Percentiles rank a stretch among this genome's conserved stretches.
phyloP scores from a whole-genome alignment of 306 rosid genomes.

The Vicia faba region DNA sequence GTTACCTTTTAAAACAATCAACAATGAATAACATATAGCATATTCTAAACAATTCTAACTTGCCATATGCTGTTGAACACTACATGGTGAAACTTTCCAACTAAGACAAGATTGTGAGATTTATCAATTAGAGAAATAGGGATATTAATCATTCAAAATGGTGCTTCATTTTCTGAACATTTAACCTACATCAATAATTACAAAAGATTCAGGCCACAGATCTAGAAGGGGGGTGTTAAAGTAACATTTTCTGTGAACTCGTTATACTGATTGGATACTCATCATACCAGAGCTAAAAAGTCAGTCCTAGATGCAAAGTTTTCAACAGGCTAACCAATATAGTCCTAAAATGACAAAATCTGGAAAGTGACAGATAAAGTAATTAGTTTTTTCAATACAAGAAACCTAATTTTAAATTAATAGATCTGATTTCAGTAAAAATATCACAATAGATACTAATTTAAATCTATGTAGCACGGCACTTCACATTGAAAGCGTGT shows the following conservation, averaged over 20 bases:
- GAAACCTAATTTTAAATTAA: conserved; percentile 7
- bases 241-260: not conserved
- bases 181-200: not conserved
- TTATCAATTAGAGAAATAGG: not conserved
- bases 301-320: conserved; percentile 26
- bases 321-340: conserved; percentile 18
- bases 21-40: not conserved
- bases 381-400: conserved; percentile 24
- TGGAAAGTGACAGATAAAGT: not conserved
- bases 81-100: not conserved
- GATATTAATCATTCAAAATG: not conserved
- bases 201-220: conserved; percentile 10
- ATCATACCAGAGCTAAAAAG: conserved; percentile 27
- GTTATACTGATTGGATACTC: conserved; percentile 14
- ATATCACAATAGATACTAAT: not conserved
- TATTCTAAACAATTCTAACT: no score
- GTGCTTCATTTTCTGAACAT: conserved; percentile 19
- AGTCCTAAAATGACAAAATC: conserved; percentile 18
- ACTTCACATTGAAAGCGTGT: no score
- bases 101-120: conserved; percentile 20
- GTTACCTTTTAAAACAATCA: conserved; percentile 18
- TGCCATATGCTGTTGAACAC: conserved; percentile 1
- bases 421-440: not conserved
- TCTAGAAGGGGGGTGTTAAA: conserved; percentile 4
- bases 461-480: no score